Base-by-base conservation (phyloP, 805 yeast genomes). In the Starmerella stellata region DNA sequence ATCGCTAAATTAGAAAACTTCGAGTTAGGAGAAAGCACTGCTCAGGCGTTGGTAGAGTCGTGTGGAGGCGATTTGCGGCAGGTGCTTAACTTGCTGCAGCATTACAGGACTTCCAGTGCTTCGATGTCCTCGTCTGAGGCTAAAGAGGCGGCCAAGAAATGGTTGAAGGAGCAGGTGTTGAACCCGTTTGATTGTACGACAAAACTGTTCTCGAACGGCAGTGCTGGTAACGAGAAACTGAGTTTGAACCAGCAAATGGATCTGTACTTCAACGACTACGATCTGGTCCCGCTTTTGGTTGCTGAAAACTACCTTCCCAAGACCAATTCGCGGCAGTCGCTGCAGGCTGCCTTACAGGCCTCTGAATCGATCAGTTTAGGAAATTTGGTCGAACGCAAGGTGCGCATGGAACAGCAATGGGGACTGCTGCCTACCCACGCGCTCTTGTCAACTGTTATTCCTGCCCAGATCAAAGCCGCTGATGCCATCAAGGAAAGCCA, bases 381-480 rank as follows among this genome's bases (percentile, higher is more conserved):
- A 13, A 96, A 90, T 56, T 55, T 77, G 19, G 77, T 85, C 20
- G 94, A 82, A 52, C 64, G 73, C 21, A 66, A 72, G 54, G 87
- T 90, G 41, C 79, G 93, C 53, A 70, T 87, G 30, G 94, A 85
- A 48, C 96, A 87, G 57, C 80, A 79, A 49, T 85, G 96, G 96
- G 73, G 90, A 44, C 65, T 87, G 43, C 68, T 90, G 64, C 98
- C 96, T 5, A 67, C 82, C 51, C 95, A 82, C 58, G 95, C 83
- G 0, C 68, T 82, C 3, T 64, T 78, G 65, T 85, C 95, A 1
- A 70, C 93, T 0, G 81, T 90, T 11, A 61, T 70, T 36, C 98
- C 96, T 1, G 68, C 81, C 1, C 72, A 72, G 25, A 38, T 20
- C 18, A 69, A 66, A 45, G 74, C 82, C 17, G 75, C 80, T 14